Evolutionary conservation across 805 yeast species (phyloP), one percentile per base, ranked within the genome.

Genomic region (Myxozyma sirexii): DNA sequence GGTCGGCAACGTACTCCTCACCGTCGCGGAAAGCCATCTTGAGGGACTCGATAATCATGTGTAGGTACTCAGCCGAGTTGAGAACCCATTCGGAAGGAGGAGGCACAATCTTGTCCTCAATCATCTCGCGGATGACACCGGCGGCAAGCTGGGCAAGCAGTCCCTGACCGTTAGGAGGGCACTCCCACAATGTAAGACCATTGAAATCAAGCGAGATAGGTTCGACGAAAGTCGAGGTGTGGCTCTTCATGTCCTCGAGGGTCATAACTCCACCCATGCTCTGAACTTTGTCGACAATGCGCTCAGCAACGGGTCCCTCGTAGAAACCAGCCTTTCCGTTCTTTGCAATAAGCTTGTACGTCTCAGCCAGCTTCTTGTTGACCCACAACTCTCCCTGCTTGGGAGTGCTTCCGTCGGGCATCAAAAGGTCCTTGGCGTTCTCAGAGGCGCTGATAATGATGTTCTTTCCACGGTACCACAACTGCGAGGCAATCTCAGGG

Each of bases 111-210:
- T 81, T 80, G 17, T 68, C 60, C 17, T 74, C 74, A 33, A 82
- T 82, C 59, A 88, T 76, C 38, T 82, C 81, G 65, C 79, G 79
- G 63, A 88, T 79, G 45, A 86, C 76, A 0, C 93, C 94, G 51
- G 87, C 72, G 0, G 93, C 84, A 17, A 87, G 74, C 51, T 88
- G 75, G 0, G 92, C 94, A 46, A 88, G 88, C 13, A 88, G 72
- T 7, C 96, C 96, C 55, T 88, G 90, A 3, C 93, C 90, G 71
- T 85, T 88, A 13, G 96, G 96, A 10, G 96, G 94, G 63, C 88
- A 84, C 71, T 88, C 94, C 89, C 92, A 86, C 26, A 88, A 76
- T 29, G 77, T 79, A 50, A 79, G 77, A 10, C 82, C 87, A 48
- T 80, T 45, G 56, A 84, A 78, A 35, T 80, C 79, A 55, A 81